Conservation (phyloP, 2,329 filamentous ascomycete genomes). For the Alternaria atra region DNA sequence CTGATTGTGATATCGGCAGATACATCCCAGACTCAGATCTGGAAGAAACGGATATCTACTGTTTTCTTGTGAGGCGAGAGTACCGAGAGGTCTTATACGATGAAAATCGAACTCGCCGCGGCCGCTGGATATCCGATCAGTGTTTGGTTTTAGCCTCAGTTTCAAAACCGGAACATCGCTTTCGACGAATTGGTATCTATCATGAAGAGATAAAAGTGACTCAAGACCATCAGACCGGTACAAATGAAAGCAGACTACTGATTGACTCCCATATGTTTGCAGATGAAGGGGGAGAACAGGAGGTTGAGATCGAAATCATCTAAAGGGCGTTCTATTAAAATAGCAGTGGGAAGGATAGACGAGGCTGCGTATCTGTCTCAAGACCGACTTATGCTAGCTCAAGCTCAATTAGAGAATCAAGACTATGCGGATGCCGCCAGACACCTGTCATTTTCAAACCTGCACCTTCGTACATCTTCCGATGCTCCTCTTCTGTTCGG, state of each 20-base stretch:
- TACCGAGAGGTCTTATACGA: not conserved
- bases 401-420: slow-evolving; percentile 36
- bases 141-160: not conserved
- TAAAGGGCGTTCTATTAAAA: not conserved
- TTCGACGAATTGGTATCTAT: not conserved
- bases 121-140: not conserved
- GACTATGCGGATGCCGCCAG: slow-evolving; percentile 31
- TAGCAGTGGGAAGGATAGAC: no score
- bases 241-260: not conserved
- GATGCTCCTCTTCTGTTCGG: slow-evolving; percentile 34
- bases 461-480: slow-evolving; percentile 28
- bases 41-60: not conserved
- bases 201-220: not conserved
- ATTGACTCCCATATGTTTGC: not conserved
- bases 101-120: no score
- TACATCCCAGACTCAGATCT: not conserved
- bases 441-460: slow-evolving; percentile 29
- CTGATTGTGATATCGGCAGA: not conserved
- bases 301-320: not conserved
- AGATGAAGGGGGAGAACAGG: not conserved
- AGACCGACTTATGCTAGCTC: slow-evolving; percentile 20
- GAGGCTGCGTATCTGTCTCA: not conserved
- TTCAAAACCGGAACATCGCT: not conserved
- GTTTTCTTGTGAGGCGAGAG: not conserved
- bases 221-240: no score